Percentiles rank a stretch among this genome's conserved stretches.
phyloP scores from a whole-genome alignment of 2,329 filamentous ascomycete genomes.

The Venturia effusa region DNA sequence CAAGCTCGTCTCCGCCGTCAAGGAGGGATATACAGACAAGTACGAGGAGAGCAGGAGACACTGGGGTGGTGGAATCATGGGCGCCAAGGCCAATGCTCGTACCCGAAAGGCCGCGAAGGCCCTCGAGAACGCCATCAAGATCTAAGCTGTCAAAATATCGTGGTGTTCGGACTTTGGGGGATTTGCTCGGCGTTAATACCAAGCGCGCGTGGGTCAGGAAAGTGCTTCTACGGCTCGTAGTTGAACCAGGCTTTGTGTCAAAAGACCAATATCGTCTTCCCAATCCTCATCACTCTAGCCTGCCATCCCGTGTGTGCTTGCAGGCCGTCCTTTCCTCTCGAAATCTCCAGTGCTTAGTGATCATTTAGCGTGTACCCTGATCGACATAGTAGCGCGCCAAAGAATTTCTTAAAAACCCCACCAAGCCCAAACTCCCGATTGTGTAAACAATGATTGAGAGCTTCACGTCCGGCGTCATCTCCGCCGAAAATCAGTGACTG shows the following conservation, averaged over 20 bases:
- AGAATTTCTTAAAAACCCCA: background rate
- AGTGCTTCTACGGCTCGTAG: constrained; percentile 2
- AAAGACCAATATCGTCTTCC: constrained; percentile 1
- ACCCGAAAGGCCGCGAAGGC: constrained; percentile 89
- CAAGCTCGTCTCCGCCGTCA: constrained; percentile 92
- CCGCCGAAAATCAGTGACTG: background rate
- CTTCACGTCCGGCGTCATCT: background rate
- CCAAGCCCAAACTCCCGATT: background rate
- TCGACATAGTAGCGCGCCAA: background rate
- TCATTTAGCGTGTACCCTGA: background rate
- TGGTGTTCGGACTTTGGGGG: background rate
- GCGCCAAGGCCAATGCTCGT: constrained; percentile 75
- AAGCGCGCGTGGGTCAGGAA: constrained; percentile 1
- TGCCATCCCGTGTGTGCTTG: background rate
- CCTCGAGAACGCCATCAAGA: constrained; percentile 90
- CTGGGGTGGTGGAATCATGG: constrained; percentile 99
- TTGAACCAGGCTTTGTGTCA: background rate
- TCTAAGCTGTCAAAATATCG: constrained; percentile 47
- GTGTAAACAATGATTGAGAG: background rate
- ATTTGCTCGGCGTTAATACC: constrained; percentile 1
- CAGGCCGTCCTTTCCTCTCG: background rate
- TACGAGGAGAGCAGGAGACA: constrained; percentile 82
- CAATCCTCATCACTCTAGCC: background rate
- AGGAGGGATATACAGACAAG: constrained; percentile 97
- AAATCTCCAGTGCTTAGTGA: background rate